These are phyloP conservation scores for Chytriomyces hyalinus DNA, from an alignment of 192 early-diverging fungal genomes.

Conservation along the genomic window DNA sequence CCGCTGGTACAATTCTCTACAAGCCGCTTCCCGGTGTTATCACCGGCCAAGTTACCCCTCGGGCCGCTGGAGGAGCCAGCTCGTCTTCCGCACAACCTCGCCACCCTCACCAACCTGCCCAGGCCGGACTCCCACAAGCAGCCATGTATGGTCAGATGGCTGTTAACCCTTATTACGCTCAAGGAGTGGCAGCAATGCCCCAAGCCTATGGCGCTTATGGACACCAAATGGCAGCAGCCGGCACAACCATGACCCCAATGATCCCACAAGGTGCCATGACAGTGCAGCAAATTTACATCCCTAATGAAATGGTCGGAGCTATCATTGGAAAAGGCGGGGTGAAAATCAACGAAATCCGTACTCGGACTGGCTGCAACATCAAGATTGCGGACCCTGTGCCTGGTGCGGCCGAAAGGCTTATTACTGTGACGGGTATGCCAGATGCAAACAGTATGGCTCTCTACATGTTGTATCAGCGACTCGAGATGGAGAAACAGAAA, in stretches of 20 bases:
- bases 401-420: conserved; percentile 82
- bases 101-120: background rate
- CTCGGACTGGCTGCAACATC: conserved; percentile 66
- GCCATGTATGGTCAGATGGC: conserved; percentile 29
- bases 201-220: conserved; percentile 1
- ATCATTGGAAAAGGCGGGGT: conserved; percentile 92
- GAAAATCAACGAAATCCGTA: conserved; percentile 61
- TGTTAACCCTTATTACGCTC: conserved; percentile 11
- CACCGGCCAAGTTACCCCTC: conserved; percentile 24
- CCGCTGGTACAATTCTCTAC: conserved; percentile 39
- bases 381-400: conserved; percentile 84
- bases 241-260: conserved; percentile 23
- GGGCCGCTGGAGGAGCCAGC: background rate
- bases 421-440: conserved; percentile 87
- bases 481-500: conserved; percentile 76
- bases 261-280: conserved; percentile 43
- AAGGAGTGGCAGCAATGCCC: background rate
- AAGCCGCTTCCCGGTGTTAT: conserved; percentile 40
- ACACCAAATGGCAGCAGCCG: background rate
- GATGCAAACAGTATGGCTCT: conserved; percentile 91
- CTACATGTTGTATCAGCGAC: conserved; percentile 84
- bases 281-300: conserved; percentile 89
- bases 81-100: background rate
- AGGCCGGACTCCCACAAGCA: background rate
- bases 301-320: conserved; percentile 94